phyloP scores from a whole-genome alignment of 2,329 filamentous ascomycete genomes.

The Cercospora citrullina region DNA sequence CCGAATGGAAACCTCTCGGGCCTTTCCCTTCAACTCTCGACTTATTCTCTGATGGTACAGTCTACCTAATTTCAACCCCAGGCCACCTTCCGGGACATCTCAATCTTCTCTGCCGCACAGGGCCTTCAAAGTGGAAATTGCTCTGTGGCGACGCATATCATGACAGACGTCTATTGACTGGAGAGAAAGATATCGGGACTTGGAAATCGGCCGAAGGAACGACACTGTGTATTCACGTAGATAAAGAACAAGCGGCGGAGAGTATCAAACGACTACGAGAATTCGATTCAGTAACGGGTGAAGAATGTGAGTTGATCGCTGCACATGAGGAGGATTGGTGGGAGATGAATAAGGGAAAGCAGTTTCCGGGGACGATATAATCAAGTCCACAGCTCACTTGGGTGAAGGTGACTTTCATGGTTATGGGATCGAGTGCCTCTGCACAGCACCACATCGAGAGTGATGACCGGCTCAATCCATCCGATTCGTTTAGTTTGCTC shows the following conservation, averaged over 20 bases:
- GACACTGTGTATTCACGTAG: constrained; percentile 52
- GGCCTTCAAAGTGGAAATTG: constrained; percentile 46
- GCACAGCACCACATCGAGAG: too few relatives aligned
- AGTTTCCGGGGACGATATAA: constrained; percentile 34
- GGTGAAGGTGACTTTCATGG: too few relatives aligned
- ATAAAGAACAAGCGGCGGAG: constrained; percentile 48
- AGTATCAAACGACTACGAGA: constrained; percentile 47
- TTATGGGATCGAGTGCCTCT: too few relatives aligned
- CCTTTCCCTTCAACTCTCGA: constrained; percentile 51
- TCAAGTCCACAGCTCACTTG: too few relatives aligned
- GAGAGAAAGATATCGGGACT: constrained; percentile 54
- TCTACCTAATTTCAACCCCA: constrained; percentile 53
- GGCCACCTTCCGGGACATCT: constrained; percentile 56
- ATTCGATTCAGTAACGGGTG: constrained; percentile 36
- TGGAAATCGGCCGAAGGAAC: constrained; percentile 51
- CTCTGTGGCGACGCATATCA: constrained; percentile 58
- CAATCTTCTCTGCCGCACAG: constrained; percentile 50
- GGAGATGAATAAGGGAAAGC: constrained; percentile 33
- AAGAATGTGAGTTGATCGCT: constrained; percentile 53
- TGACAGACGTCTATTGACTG: constrained; percentile 52
- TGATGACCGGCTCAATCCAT: too few relatives aligned
- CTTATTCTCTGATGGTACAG: constrained; percentile 49
- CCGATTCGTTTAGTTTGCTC: too few relatives aligned
- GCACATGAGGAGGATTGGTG: constrained; percentile 55
- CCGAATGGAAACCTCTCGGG: constrained; percentile 47